Evolutionary conservation across 2,329 filamentous ascomycete genomes (phyloP).

Genomic region (Calonectria leucothoes): DNA sequence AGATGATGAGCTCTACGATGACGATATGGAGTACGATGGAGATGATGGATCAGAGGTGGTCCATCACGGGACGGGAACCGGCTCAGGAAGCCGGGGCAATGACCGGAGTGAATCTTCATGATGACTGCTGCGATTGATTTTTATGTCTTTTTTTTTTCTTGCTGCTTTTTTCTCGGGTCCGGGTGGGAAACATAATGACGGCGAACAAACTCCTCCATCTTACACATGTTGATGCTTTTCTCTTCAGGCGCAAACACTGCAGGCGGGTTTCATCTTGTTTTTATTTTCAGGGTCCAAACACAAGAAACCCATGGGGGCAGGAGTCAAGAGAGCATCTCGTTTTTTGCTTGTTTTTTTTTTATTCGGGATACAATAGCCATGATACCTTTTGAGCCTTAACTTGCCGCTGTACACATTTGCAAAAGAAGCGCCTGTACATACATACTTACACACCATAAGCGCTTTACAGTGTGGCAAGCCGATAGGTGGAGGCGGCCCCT

Average conservation of each 20-base stretch:
- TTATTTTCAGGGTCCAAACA: conserved; percentile 25
- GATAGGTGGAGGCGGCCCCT: background rate
- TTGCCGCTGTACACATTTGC: conserved; percentile 2
- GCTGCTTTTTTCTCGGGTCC: conserved; percentile 1
- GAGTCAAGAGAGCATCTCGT: conserved; percentile 28
- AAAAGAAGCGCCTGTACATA: conserved; percentile 1
- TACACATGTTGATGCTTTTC: conserved; percentile 26
- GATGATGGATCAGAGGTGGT: conserved; percentile 43
- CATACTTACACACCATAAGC: background rate
- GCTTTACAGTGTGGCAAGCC: background rate
- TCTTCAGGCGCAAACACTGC: conserved; percentile 34
- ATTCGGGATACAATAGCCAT: conserved; percentile 33
- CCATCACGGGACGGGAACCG: conserved; percentile 42
- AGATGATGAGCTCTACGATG: conserved; percentile 41
- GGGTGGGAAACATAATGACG: conserved; percentile 36
- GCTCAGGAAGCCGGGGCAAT: conserved; percentile 42
- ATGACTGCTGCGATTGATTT: conserved; percentile 21
- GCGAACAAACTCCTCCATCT: conserved; percentile 32
- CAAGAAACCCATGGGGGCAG: conserved; percentile 37
- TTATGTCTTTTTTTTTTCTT: background rate
- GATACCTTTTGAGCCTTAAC: conserved; percentile 35
- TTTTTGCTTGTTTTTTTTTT: conserved; percentile 21
- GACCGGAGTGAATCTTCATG: conserved; percentile 41
- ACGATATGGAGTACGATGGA: conserved; percentile 39
- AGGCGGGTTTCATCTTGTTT: conserved; percentile 30